Evolutionary conservation across 371 early-diverging fungal genomes (phyloP).

Genomic region (Rhizopus sp.): DNA sequence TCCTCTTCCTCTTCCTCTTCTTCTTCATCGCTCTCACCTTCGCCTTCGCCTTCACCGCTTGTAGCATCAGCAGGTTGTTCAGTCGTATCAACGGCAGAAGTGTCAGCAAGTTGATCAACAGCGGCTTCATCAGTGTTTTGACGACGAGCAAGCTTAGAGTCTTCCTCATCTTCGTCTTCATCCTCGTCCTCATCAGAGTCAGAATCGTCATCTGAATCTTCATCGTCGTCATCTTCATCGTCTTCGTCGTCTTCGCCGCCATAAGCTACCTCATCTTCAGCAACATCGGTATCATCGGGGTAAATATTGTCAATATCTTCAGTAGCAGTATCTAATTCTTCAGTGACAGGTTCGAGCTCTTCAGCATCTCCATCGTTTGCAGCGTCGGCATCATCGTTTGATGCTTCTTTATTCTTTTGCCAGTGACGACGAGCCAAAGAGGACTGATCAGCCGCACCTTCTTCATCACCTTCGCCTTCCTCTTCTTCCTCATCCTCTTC

Average conservation of each 20-base stretch:
- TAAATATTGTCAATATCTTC: neutral
- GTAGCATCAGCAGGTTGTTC: too few relatives aligned
- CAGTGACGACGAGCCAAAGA: neutral
- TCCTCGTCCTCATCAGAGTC: neutral
- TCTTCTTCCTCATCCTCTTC: neutral
- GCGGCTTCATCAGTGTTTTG: neutral
- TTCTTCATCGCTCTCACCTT: neutral
- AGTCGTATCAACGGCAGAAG: neutral
- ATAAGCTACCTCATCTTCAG: slow-evolving; percentile 1
- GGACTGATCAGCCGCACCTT: neutral
- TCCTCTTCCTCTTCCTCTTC: neutral
- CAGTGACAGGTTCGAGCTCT: too few relatives aligned
- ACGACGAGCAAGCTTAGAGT: neutral
- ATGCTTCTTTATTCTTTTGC: neutral
- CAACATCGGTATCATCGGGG: neutral
- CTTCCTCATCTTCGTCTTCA: neutral
- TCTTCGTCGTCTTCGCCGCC: neutral
- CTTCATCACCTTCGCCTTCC: neutral
- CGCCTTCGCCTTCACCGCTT: neutral
- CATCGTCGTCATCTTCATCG: neutral
- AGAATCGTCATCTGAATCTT: neutral
- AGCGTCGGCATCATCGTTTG: neutral
- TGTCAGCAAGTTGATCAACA: neutral
- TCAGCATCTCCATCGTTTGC: neutral
- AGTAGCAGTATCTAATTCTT: too few relatives aligned